These are phyloP conservation scores for Hygrocybe punicea DNA, from an alignment of 768 basidiomycete genomes.

Conservation along the genomic window DNA sequence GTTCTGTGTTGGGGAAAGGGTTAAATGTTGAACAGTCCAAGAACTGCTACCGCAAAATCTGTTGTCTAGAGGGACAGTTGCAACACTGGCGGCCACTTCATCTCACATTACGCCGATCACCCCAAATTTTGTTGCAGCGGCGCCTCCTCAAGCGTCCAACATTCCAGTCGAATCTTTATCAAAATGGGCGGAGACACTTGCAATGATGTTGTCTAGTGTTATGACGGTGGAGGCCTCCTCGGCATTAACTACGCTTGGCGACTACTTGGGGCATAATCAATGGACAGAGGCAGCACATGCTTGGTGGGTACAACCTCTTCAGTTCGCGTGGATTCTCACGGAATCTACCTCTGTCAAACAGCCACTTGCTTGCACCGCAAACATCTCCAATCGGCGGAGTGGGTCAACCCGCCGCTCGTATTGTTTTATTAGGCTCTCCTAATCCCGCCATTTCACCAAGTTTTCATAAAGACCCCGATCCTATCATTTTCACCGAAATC, in stretches of 20 bases:
- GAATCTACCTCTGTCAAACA: slow-evolving; percentile 25
- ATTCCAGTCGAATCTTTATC: slow-evolving; percentile 63
- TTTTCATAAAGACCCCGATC: slow-evolving; percentile 65
- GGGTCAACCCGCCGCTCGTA: slow-evolving; percentile 62
- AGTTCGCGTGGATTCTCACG: neutral
- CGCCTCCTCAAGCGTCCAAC: slow-evolving; percentile 39
- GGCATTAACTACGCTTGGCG: slow-evolving; percentile 80
- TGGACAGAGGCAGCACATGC: slow-evolving; percentile 85
- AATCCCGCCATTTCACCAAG: slow-evolving; percentile 49
- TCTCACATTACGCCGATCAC: slow-evolving; percentile 55
- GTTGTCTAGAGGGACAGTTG: slow-evolving; percentile 40
- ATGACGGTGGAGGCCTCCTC: slow-evolving; percentile 63
- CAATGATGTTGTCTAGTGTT: slow-evolving; percentile 78
- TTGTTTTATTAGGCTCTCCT: slow-evolving; percentile 70
- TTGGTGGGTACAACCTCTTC: slow-evolving; percentile 60
- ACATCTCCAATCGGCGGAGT: slow-evolving; percentile 70
- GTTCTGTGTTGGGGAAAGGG: neutral
- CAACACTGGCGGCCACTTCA: slow-evolving; percentile 36
- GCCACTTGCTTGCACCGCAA: slow-evolving; percentile 84
- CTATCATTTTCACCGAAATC: slow-evolving; percentile 84
- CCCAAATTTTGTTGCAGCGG: slow-evolving; percentile 54
- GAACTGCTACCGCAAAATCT: slow-evolving; percentile 63
- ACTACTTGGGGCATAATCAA: slow-evolving; percentile 67
- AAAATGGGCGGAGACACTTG: slow-evolving; percentile 83
- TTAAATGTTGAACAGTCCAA: slow-evolving; percentile 50